These are phyloP conservation scores for Picochlorum sp. DNA, from an alignment of 139 green algal genomes.

Conservation along the genomic window DNA sequence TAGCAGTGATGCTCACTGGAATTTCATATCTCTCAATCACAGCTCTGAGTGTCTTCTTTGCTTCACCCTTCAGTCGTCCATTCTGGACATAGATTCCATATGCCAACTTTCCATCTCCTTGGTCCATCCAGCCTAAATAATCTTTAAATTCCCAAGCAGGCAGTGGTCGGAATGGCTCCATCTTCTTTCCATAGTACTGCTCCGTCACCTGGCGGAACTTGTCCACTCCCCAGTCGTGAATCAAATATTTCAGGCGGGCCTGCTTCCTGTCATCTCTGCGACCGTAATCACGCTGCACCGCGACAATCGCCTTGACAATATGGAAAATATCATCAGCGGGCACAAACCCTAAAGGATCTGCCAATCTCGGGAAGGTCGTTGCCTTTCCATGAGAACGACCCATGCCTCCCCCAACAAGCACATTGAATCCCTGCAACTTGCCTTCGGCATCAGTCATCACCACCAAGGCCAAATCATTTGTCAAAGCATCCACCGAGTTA, in stretches of 20 bases:
- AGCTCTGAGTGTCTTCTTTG: slow-evolving; percentile 71
- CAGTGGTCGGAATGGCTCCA: slow-evolving; percentile 77
- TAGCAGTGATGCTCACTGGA: slow-evolving; percentile 62
- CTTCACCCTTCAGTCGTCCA: slow-evolving; percentile 76
- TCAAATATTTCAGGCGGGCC: slow-evolving; percentile 96
- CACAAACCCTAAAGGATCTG: slow-evolving; percentile 88
- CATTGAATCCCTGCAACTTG: slow-evolving; percentile 83
- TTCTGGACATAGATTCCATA: slow-evolving; percentile 93
- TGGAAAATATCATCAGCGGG: slow-evolving; percentile 92
- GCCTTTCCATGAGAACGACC: slow-evolving; percentile 55
- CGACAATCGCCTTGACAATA: slow-evolving; percentile 89
- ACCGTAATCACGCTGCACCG: slow-evolving; percentile 94
- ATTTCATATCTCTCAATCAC: slow-evolving; percentile 76
- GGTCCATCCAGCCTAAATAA: slow-evolving; percentile 96
- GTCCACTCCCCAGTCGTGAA: slow-evolving; percentile 91
- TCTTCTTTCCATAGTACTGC: slow-evolving; percentile 96
- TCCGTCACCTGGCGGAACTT: slow-evolving; percentile 87
- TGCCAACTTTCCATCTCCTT: slow-evolving; percentile 82
- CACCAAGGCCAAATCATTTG: slow-evolving; percentile 90
- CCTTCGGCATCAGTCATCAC: slow-evolving; percentile 66
- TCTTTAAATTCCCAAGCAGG: slow-evolving; percentile 90
- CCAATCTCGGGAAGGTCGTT: slow-evolving; percentile 86
- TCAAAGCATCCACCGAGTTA: slow-evolving; percentile 96
- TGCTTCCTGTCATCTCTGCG: slow-evolving; percentile 90
- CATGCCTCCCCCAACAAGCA: slow-evolving; percentile 93